Evolutionary conservation across 202 grass and related monocot genomes (phyloP), one percentile per base, ranked within the genome.

Genomic region (Elaeis oleifera): DNA sequence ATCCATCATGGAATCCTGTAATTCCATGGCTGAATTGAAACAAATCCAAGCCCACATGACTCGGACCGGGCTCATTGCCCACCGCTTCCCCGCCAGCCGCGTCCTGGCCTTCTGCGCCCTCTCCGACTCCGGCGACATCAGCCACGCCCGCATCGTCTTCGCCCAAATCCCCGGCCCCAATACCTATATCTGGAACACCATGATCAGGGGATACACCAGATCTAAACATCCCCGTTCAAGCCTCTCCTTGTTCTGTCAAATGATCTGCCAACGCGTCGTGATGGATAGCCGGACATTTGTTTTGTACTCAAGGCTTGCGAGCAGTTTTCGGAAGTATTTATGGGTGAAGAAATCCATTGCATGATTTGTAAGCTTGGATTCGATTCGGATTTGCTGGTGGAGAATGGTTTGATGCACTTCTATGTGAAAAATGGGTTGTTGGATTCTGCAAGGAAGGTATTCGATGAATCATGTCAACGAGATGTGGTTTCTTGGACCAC

Each of bases 401-500:
- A 50, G 6, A 90, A 86, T 53, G 76, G 79, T 4, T 62, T 90
- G 57, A 24, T 62, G 18, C 79, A 69, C 5, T 3, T 83, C 6
- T 86, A 90, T 3, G 61, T 50, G 0, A 57, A 29, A 54, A 39
- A 11, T 14, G 29, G 1, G 65, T 54, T 23, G 1, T 5, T 72
- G 71, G 3, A 3, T 0, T 5, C 60, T 51, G 82, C 73, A 19
- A 54, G 8, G 21, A 80, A 69, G 53, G 0, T 83, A 70, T 80
- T 90, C 16, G 83, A 72, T 2, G 79, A 71, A 80, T 74, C 80
- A 79, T 21, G 65, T 48, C 65, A 78, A 2, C 61, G 62, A 63
- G 87, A 86, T 68, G 73, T 86, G 5, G 76, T 90, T 3, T 90
- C 79, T 1, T 90, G 87, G 82, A 90, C 87, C 18, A 85, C 87